Evolutionary conservation across 108 stramenopile species (phyloP), one percentile per base, ranked within the genome.

Genomic region (Skeletonema menzelii): DNA sequence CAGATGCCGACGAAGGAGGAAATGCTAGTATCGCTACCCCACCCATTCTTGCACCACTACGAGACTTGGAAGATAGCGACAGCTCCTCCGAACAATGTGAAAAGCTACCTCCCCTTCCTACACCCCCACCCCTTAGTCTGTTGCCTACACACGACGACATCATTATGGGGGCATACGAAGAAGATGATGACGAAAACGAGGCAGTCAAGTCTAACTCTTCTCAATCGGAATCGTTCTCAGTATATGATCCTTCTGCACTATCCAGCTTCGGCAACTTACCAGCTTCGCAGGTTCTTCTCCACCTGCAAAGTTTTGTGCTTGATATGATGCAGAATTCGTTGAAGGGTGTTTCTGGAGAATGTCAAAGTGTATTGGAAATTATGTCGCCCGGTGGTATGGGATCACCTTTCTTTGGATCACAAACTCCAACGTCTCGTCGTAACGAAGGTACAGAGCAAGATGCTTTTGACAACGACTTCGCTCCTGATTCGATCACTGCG

Each of bases 211-310:
- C 20, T 37, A 56, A 35, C 7, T 56, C 67, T 59, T 56, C 56
- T 59, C 56, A 70, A 56, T 42, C 22, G 19, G 75, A 76, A 7
- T 20, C 40, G 12, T 77, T 75, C n/a, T 61, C 72, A 1, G 76
- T 77, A 22, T 83, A 89, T 62, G 89, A 92, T 37, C 89, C 91
- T 12, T 56, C 88, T 17, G 73, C 85, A 5, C 49, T 90, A 19
- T 73, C 79, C 17, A 66, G 46, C 13, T 93, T 91, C 81, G 89
- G 88, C 31, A 71, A 84, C 19, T 32, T 93, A 28, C 92, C 92
- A 30, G 67, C 88, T n/a, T 69, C 88, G 10, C 64, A 80, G 71
- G 89, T 87, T 27, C 53, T 93, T 46, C 58, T 89, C 13, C 89
- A 88, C 46, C 71, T 93, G 61, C 64, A 90, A 3, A 56, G 61